phyloP scores from a whole-genome alignment of 2,329 filamentous ascomycete species.

The Coniochaeta sp. region DNA sequence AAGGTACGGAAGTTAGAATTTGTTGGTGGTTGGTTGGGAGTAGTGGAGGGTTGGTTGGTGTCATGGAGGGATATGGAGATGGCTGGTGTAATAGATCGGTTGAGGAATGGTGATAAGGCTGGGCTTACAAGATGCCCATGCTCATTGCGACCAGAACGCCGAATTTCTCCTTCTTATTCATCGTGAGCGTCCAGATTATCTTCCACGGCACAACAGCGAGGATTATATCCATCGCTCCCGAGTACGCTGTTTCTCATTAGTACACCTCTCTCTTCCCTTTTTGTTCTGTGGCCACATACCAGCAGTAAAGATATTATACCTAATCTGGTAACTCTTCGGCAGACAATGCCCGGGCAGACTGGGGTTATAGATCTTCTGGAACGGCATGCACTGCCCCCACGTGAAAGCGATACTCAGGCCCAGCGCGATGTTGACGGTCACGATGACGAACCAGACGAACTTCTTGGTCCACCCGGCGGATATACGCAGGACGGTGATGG shows the following conservation, averaged over 20 bases:
- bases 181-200: conserved; percentile 30
- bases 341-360: conserved; percentile 20
- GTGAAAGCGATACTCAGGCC: conserved; percentile 19
- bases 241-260: conserved; percentile 17
- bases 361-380: conserved; percentile 21
- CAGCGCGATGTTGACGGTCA: conserved; percentile 18
- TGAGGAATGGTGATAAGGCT: not conserved
- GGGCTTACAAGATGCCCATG: conserved; percentile 31
- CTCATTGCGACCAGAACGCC: conserved; percentile 34
- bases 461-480: conserved; percentile 15
- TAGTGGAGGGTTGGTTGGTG: too few species aligned
- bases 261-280: not conserved
- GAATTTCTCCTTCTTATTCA: conserved; percentile 31
- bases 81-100: not conserved
- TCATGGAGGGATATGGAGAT: too few species aligned
- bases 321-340: conserved; percentile 19
- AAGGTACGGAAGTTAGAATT: not conserved
- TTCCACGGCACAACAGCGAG: conserved; percentile 33
- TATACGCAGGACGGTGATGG: conserved; percentile 22
- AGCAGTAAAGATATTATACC: conserved; percentile 24
- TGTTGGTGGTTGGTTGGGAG: not conserved
- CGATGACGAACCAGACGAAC: conserved; percentile 21
- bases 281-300: conserved; percentile 11
- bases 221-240: conserved; percentile 29
- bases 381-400: conserved; percentile 23